Conservation (phyloP, 2,329 filamentous ascomycete species). For the Cladorrhinum sp. region DNA sequence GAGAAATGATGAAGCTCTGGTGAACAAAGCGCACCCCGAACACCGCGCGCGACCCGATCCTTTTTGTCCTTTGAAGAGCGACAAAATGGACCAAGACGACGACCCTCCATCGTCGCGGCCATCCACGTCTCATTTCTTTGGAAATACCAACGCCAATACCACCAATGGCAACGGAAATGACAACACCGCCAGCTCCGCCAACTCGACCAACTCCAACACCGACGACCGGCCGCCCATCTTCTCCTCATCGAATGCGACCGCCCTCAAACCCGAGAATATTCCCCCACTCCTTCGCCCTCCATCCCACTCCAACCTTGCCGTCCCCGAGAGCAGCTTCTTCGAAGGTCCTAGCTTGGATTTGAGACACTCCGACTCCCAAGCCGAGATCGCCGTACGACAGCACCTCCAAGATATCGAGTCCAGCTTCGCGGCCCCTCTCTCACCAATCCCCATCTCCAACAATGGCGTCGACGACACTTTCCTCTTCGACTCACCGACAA, state of each 20-base stretch:
- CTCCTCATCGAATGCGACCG: constrained; percentile 14
- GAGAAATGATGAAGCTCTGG: not conserved
- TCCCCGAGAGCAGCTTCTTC: constrained; percentile 41
- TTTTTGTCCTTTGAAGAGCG: not conserved
- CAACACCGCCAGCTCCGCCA: constrained; percentile 23
- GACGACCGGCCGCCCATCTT: constrained; percentile 16
- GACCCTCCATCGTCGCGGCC: constrained; percentile 26
- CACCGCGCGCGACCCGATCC: constrained; percentile 1
- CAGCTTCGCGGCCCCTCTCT: constrained; percentile 59
- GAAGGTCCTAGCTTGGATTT: constrained; percentile 37
- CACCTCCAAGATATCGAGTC: constrained; percentile 64
- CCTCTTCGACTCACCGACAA: constrained; percentile 50
- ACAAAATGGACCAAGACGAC: constrained; percentile 36
- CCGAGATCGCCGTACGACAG: constrained; percentile 51
- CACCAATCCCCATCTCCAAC: constrained; percentile 50
- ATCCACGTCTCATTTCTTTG: constrained; percentile 21
- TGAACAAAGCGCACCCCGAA: not conserved
- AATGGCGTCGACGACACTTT: constrained; percentile 57
- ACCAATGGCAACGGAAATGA: constrained; percentile 11
- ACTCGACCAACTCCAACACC: constrained; percentile 21
- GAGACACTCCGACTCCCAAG: constrained; percentile 47
- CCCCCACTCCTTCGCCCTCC: constrained; percentile 26
- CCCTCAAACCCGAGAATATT: constrained; percentile 25
- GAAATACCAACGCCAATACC: constrained; percentile 15
- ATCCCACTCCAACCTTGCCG: constrained; percentile 22